These are phyloP conservation scores for Cryptosporidium meleagridis DNA, from an alignment of 169 alveolate species.

Conservation along the genomic window DNA sequence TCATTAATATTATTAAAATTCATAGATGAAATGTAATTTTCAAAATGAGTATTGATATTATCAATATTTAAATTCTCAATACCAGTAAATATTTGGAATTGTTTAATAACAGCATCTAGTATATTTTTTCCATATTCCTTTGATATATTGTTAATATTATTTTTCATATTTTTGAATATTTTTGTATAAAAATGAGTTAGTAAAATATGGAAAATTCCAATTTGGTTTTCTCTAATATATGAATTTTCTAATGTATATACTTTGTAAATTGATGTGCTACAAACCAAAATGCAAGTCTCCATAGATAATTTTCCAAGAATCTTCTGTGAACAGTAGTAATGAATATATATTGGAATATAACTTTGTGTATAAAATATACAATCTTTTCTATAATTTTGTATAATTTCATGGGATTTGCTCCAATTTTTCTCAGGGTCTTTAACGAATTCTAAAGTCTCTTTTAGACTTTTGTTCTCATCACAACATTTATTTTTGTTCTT, in stretches of 20 bases:
- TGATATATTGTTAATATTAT: neutral
- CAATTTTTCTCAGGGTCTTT: neutral
- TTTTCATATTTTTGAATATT: neutral
- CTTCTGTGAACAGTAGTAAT: constrained; percentile 36
- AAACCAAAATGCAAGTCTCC: constrained; percentile 32
- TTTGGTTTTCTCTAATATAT: neutral
- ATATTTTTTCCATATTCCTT: neutral
- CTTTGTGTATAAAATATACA: neutral
- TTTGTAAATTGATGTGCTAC: constrained; percentile 21
- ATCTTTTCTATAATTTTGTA: constrained; percentile 14
- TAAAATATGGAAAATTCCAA: constrained; percentile 4
- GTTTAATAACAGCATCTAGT: neutral
- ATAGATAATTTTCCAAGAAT: constrained; percentile 24
- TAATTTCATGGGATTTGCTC: constrained; percentile 34
- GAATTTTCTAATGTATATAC: constrained; percentile 8
- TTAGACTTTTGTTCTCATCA: neutral
- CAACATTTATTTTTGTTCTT: neutral
- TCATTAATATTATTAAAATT: neutral
- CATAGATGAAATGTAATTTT: neutral
- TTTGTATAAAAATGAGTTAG: constrained; percentile 26
- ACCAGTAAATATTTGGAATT: constrained; percentile 9
- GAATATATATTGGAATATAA: constrained; percentile 16
- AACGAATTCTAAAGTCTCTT: neutral
- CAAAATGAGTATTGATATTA: neutral
- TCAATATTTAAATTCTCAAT: neutral